phyloP scores from a whole-genome alignment of 1,139 yeast genomes.

The Lodderomyces pseudojiufengensis region DNA sequence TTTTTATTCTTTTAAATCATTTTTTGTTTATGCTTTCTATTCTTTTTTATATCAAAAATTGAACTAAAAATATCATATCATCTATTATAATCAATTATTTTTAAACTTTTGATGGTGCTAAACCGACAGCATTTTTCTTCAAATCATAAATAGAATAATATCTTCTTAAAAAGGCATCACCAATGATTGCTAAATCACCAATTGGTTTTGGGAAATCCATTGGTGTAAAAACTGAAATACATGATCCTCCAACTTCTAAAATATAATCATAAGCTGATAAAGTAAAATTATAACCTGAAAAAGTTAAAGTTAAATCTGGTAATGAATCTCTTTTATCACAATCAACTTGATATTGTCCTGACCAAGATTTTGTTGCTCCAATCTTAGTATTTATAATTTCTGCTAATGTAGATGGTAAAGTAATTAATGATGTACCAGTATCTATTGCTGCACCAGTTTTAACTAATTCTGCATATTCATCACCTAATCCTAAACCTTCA shows the following conservation, averaged over 20 bases:
- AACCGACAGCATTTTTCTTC: slow-evolving; percentile 87
- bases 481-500: slow-evolving; percentile 86
- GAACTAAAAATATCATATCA: no score
- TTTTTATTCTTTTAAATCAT: no score
- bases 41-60: no score
- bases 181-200: slow-evolving; percentile 93
- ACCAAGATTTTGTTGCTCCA: slow-evolving; percentile 96
- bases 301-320: slow-evolving; percentile 88
- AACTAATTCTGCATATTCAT: slow-evolving; percentile 78
- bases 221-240: slow-evolving; percentile 94
- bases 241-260: slow-evolving; percentile 87
- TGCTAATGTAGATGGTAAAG: slow-evolving; percentile 91
- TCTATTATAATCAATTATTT: no score
- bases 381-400: slow-evolving; percentile 92
- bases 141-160: slow-evolving; percentile 92
- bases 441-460: slow-evolving; percentile 95
- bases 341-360: slow-evolving; percentile 92
- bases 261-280: slow-evolving; percentile 86
- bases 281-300: slow-evolving; percentile 87
- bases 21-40: no score
- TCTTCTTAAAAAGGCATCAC: slow-evolving; percentile 94
- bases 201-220: slow-evolving; percentile 97
- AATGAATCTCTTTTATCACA: slow-evolving; percentile 77
- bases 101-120: slow-evolving; percentile 45
- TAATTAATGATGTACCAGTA: slow-evolving; percentile 95